Conservation (phyloP, 352 stramenopile genomes). For the Aphanomyces stellatus region DNA sequence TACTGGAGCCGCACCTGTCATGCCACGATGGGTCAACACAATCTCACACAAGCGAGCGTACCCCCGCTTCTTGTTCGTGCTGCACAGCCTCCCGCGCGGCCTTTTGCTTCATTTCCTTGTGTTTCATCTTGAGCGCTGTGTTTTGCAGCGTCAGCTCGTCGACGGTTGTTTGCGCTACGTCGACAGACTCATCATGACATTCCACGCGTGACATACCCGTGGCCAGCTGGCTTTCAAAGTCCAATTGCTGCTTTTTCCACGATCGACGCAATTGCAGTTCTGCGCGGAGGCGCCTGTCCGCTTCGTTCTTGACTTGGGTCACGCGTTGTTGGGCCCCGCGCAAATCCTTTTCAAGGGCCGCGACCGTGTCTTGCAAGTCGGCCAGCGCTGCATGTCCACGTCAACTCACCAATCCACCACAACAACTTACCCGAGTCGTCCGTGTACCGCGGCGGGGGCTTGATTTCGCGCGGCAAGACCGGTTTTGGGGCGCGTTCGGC, state of each 20-base stretch:
- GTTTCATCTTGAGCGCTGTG: constrained; percentile 29
- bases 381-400: background rate
- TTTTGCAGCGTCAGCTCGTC: background rate
- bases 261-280: constrained; percentile 69
- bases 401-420: background rate
- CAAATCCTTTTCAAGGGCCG: constrained; percentile 41
- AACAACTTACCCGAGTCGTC: background rate
- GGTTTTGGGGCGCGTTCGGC: no score
- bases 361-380: background rate
- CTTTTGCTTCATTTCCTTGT: constrained; percentile 59
- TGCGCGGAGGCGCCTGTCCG: constrained; percentile 60
- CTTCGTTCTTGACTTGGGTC: constrained; percentile 70
- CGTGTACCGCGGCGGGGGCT: no score
- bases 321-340: constrained; percentile 73
- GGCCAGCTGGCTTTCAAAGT: constrained; percentile 61
- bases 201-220: constrained; percentile 20
- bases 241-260: constrained; percentile 65
- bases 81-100: constrained; percentile 63
- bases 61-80: constrained; percentile 62
- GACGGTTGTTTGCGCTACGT: background rate
- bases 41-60: no score
- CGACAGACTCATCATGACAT: background rate
- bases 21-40: no score
- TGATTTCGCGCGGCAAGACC: no score
- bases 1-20: constrained; percentile 42